Base-by-base conservation (phyloP, 2,329 filamentous ascomycete genomes). In the Zasmidium citrigriseum region DNA sequence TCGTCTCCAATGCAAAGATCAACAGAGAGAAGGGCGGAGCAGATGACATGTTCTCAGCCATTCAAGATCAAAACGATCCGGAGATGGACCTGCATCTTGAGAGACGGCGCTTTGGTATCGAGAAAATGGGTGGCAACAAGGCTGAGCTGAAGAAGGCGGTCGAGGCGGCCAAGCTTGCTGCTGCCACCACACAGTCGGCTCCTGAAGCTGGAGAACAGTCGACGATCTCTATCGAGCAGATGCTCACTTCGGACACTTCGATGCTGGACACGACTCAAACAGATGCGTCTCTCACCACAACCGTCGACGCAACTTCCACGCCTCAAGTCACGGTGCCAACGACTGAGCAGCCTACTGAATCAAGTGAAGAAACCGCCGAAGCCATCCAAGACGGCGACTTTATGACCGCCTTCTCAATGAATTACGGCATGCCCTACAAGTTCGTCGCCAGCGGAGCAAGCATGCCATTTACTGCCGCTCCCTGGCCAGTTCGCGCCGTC, bases 381-480 rank as follows among this genome's bases (percentile, higher is more conserved):
- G 54, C 34, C 34, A 10, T 54, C 46, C 63, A 62, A 52, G 60
- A 62, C 24, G 70, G 70, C 34, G 68, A 69, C 46, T 63, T 68
- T 48, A 75, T 75, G 72, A 70, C 64, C 2, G 64, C 70, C 23
- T 72, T 66, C 56, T 70, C 72, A 51, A 71, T 72, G 64, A 67
- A 65, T 23, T 68, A 66, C 77, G 87, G 87, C 1, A 86, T 86
- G 59, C 81, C 82, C 0, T 90, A 89, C 70, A 89, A 89, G 54
- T 89, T 86, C 65, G 80, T 84, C 34, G 85, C 86, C 1, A 75
- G 78, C 1, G 82, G 84, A 2, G 73, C 79, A 4, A 82, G 78
- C 3, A 75, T 70, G n/a, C 72, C 76, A 0, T 86, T 87, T 58
- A 65, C 72, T 1, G 73, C 78, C 3, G 80, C 83, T 0, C 82